phyloP scores from a whole-genome alignment of 306 rosid species.

The Quercus engelmannii region DNA sequence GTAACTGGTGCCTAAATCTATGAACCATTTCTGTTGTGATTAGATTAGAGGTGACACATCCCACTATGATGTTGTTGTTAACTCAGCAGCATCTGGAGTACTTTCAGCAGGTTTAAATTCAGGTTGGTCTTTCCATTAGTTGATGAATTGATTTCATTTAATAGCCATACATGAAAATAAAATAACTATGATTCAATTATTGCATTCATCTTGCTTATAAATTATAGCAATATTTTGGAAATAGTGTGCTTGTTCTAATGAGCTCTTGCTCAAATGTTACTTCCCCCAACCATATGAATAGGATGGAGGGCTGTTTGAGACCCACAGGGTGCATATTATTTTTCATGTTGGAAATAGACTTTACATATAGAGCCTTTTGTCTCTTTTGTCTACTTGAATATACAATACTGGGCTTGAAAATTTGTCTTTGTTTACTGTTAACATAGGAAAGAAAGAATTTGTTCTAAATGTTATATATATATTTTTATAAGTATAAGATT shows the following conservation, averaged over 20 bases:
- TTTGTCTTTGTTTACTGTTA: conserved; percentile 4
- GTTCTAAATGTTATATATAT: not conserved
- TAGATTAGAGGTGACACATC: conserved; percentile 94
- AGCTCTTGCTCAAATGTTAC: not conserved
- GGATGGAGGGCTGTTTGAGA: not conserved
- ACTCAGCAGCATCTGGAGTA: conserved; percentile 90
- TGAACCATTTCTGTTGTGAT: conserved; percentile 16
- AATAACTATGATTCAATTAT: conserved; percentile 1
- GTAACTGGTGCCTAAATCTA: not conserved
- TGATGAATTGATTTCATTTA: not conserved
- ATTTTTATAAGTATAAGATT: too few species aligned
- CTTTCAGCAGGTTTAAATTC: conserved; percentile 82
- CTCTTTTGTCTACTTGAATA: not conserved
- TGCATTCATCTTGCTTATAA: not conserved
- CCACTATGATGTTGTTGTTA: conserved; percentile 92
- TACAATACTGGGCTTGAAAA: not conserved
- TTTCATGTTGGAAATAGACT: not conserved
- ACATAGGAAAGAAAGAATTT: conserved; percentile 14
- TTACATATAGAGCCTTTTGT: not conserved
- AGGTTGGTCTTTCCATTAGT: conserved; percentile 40
- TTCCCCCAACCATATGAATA: not conserved
- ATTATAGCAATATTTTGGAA: not conserved
- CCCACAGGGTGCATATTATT: not conserved
- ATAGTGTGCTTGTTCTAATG: not conserved
- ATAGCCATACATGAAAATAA: not conserved